phyloP scores from a whole-genome alignment of 1,284 basidiomycete genomes.

The Earliella scabrosa region DNA sequence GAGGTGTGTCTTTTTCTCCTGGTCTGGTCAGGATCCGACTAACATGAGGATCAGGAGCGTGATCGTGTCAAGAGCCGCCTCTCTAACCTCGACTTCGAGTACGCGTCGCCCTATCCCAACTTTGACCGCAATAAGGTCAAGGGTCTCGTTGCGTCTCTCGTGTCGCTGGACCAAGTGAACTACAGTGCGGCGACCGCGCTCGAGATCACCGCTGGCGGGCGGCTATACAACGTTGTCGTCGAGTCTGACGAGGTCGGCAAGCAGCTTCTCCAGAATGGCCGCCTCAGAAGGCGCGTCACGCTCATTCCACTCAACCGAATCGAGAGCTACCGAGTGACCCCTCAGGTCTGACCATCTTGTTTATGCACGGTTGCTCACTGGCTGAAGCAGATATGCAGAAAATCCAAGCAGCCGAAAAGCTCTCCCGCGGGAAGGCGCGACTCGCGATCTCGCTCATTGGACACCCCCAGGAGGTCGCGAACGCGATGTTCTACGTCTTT shows the following conservation, averaged over 20 bases:
- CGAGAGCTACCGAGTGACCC: slow-evolving; percentile 66
- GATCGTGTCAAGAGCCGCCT: slow-evolving; percentile 76
- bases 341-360: slow-evolving; percentile 49
- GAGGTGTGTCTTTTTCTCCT: slow-evolving; percentile 56
- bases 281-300: slow-evolving; percentile 89
- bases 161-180: slow-evolving; percentile 74
- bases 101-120: slow-evolving; percentile 75
- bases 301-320: slow-evolving; percentile 97
- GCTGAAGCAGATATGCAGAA: slow-evolving; percentile 62
- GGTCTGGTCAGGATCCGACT: not conserved
- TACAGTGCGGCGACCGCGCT: slow-evolving; percentile 87
- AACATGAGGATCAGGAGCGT: slow-evolving; percentile 55
- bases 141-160: slow-evolving; percentile 89
- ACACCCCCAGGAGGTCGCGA: slow-evolving; percentile 84
- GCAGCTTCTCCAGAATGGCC: slow-evolving; percentile 83
- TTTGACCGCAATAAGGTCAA: slow-evolving; percentile 92
- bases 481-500: slow-evolving; percentile 95
- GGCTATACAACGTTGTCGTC: slow-evolving; percentile 95
- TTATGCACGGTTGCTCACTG: not conserved
- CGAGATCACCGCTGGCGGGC: slow-evolving; percentile 91
- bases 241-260: slow-evolving; percentile 90
- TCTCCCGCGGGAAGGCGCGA: slow-evolving; percentile 86
- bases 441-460: slow-evolving; percentile 89
- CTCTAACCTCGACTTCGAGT: slow-evolving; percentile 84
- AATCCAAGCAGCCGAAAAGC: slow-evolving; percentile 73